Conservation (phyloP, 2,329 filamentous ascomycete genomes). For the Fusarium incarnatum region DNA sequence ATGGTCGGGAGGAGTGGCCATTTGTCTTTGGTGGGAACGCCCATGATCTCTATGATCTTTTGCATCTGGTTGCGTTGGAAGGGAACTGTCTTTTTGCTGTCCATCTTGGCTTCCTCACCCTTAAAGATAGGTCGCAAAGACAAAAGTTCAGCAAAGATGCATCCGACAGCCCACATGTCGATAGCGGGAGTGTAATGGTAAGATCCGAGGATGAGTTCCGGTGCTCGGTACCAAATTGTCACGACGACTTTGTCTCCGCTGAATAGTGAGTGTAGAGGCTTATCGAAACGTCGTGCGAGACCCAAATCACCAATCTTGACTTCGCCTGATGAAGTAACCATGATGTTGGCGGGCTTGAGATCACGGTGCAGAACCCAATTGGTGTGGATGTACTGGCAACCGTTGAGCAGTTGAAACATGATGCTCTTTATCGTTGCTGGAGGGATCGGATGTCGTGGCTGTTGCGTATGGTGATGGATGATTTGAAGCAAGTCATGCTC, state of each 20-base stretch:
- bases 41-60: constrained; percentile 97
- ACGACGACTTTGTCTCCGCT: constrained; percentile 98
- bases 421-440: constrained; percentile 91
- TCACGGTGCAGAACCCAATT: constrained; percentile 99
- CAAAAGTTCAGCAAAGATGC: constrained; percentile 95
- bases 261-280: constrained; percentile 91
- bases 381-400: constrained; percentile 91
- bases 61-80: constrained; percentile 99
- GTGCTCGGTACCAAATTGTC: constrained; percentile 98
- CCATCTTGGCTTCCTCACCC: constrained; percentile 98
- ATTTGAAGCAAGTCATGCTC: constrained; percentile 98
- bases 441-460: constrained; percentile 87
- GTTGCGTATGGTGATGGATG: constrained; percentile 96
- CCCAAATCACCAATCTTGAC: constrained; percentile 97
- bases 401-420: constrained; percentile 95
- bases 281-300: constrained; percentile 91
- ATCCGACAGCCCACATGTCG: constrained; percentile 97
- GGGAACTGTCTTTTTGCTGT: constrained; percentile 95
- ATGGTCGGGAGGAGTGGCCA: constrained; percentile 89
- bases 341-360: constrained; percentile 97
- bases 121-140: constrained; percentile 96
- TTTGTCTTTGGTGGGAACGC: constrained; percentile 85
- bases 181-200: constrained; percentile 98
- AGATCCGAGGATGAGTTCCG: constrained; percentile 89
- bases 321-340: constrained; percentile 90